A percentile compares a stretch with the other conserved stretches of the same genome.
Conservation (phyloP, 768 basidiomycete species). For the Pulveroboletus ravenelii region DNA sequence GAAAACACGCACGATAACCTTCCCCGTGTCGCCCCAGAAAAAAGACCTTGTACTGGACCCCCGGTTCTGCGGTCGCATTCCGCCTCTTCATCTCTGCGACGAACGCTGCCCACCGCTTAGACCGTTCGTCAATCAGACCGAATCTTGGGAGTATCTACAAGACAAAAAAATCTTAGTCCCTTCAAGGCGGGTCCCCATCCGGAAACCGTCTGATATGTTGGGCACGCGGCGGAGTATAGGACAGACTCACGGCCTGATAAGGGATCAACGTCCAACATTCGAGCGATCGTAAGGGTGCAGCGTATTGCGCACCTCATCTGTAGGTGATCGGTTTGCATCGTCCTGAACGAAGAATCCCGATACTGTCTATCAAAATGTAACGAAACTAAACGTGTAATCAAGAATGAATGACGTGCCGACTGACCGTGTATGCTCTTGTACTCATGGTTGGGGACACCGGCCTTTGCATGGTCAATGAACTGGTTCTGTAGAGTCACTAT, state of each 20-base stretch:
- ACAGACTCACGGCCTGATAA: conserved; percentile 13
- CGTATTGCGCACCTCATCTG: conserved; percentile 5
- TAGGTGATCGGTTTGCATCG: not conserved
- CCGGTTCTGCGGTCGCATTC: conserved; percentile 10
- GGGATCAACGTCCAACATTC: not conserved
- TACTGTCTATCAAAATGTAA: conserved; percentile 8
- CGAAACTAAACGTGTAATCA: not conserved
- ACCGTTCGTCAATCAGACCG: conserved; percentile 38
- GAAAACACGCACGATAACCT: conserved; percentile 35
- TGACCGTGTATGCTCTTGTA: conserved; percentile 14
- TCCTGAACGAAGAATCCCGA: conserved; percentile 23
- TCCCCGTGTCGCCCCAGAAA: conserved; percentile 69
- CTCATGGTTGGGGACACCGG: conserved; percentile 1
- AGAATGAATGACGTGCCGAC: not conserved
- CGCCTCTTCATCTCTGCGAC: conserved; percentile 39
- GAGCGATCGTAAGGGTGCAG: too few species aligned
- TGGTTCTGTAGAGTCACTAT: not conserved
- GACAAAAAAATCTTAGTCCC: not conserved
- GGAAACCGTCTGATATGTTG: not conserved
- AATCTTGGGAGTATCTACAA: conserved; percentile 19
- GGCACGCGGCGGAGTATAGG: not conserved
- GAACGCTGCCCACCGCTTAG: conserved; percentile 47
- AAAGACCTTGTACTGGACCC: conserved; percentile 45
- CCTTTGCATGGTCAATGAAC: too few species aligned
- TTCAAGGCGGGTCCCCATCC: not conserved